A percentile compares a stretch with the other conserved stretches of the same genome.
These are phyloP conservation scores for Diaporthe ilicicola DNA, from an alignment of 2,329 filamentous ascomycete genomes.

Conservation along the genomic window DNA sequence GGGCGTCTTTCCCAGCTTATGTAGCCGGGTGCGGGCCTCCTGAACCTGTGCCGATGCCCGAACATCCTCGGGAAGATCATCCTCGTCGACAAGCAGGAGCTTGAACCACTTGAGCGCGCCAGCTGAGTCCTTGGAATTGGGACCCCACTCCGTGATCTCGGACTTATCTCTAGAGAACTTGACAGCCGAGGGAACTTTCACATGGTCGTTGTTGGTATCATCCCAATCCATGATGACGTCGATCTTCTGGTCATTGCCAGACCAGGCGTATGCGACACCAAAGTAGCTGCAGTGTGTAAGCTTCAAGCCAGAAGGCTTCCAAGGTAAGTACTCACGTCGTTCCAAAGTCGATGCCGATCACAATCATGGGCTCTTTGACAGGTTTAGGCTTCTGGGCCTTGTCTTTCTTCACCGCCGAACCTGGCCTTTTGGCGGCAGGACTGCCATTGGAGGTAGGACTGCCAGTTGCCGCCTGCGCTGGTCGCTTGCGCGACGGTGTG, in stretches of 20 bases:
- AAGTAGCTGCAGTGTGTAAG: slow-evolving; percentile 43
- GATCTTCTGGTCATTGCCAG: slow-evolving; percentile 38
- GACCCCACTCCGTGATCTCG: slow-evolving; percentile 39
- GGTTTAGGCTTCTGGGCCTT: background rate
- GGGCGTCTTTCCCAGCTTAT: slow-evolving; percentile 34
- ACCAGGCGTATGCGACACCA: slow-evolving; percentile 50
- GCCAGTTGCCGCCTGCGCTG: too few species aligned
- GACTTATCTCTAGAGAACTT: too few species aligned
- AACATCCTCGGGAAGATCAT: slow-evolving; percentile 41
- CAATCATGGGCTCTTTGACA: slow-evolving; percentile 34
- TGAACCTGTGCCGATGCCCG: slow-evolving; percentile 36
- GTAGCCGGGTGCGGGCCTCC: slow-evolving; percentile 2
- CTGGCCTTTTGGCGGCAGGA: too few species aligned
- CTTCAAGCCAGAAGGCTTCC: background rate
- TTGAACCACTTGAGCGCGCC: slow-evolving; percentile 52
- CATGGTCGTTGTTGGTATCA: slow-evolving; percentile 38
- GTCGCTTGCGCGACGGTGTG: too few species aligned
- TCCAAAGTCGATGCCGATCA: slow-evolving; percentile 56
- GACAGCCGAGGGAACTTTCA: slow-evolving; percentile 45
- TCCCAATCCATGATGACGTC: slow-evolving; percentile 45
- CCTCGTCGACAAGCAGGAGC: slow-evolving; percentile 46
- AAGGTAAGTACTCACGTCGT: slow-evolving; percentile 48
- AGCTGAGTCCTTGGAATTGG: slow-evolving; percentile 40
- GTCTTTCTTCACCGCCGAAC: too few species aligned
- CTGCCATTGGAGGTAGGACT: too few species aligned